Evolutionary conservation across 495 filamentous ascomycete genomes (phyloP).

Genomic region (Bacidia rubella): DNA sequence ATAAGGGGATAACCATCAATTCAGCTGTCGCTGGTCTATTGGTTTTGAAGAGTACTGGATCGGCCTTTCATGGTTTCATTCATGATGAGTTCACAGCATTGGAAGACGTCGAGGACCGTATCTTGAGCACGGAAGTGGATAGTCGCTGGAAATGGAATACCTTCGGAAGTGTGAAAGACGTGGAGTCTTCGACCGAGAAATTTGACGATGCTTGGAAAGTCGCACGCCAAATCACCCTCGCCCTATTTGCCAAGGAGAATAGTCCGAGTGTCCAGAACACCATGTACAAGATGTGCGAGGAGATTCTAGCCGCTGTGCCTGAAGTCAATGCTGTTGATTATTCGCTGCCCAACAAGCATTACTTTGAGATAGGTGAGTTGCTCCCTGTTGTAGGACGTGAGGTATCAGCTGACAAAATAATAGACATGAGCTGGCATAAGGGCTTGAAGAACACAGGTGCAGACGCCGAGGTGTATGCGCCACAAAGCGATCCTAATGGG

Average conservation of each 20-base stretch:
- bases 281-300: conserved; percentile 95
- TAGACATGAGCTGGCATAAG: conserved; percentile 78
- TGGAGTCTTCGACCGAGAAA: conserved; percentile 44
- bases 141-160: conserved; percentile 71
- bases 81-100: conserved; percentile 88
- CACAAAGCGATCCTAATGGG: conserved; percentile 85
- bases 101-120: conserved; percentile 81
- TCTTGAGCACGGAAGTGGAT: conserved; percentile 86
- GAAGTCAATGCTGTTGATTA: conserved; percentile 65
- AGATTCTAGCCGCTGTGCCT: conserved; percentile 66
- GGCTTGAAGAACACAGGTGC: conserved; percentile 92
- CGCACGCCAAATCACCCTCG: conserved; percentile 70
- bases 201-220: conserved; percentile 70
- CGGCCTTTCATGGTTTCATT: conserved; percentile 87
- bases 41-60: conserved; percentile 95
- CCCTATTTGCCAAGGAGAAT: conserved; percentile 82
- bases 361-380: conserved; percentile 85
- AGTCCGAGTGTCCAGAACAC: conserved; percentile 90
- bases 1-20: conserved; percentile 55
- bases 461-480: conserved; percentile 90
- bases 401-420: conserved; percentile 2
- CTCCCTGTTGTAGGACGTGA: neutral
- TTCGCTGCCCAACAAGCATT: conserved; percentile 91
- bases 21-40: conserved; percentile 62
- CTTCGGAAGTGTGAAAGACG: conserved; percentile 52